Evolutionary conservation across 345 rosid genomes (phyloP).

Genomic region (Turritis glabra): DNA sequence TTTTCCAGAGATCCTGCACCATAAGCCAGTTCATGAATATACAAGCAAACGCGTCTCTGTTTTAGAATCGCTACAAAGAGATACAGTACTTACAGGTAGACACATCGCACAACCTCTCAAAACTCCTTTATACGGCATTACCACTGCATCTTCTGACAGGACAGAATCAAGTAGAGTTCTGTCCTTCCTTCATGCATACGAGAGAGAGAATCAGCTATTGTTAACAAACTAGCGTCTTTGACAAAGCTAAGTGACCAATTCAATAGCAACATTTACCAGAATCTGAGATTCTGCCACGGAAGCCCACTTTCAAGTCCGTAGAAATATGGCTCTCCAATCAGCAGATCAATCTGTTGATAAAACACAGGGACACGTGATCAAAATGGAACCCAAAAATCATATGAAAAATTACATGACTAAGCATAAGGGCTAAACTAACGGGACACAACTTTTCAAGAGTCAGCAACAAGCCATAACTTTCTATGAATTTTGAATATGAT

Average conservation of each 20-base stretch:
- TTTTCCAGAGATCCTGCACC: conserved; percentile 81
- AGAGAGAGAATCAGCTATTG: conserved; percentile 14
- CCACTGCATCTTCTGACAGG: conserved; percentile 58
- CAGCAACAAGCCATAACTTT: not conserved
- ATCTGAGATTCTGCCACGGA: conserved; percentile 93
- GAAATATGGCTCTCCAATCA: conserved; percentile 88
- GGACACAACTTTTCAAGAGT: conserved; percentile 14
- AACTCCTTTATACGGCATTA: conserved; percentile 81
- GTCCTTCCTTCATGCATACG: conserved; percentile 61
- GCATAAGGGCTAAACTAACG: not conserved
- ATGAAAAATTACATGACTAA: not conserved
- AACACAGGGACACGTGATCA: not conserved
- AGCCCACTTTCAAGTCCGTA: conserved; percentile 73
- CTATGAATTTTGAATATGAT: not conserved
- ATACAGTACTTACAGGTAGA: conserved; percentile 66
- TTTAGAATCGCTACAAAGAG: conserved; percentile 1
- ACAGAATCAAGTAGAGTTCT: conserved; percentile 65
- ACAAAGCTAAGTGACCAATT: conserved; percentile 6
- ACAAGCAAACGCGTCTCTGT: not conserved
- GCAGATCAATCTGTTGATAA: conserved; percentile 65
- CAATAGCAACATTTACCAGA: conserved; percentile 59
- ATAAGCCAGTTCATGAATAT: conserved; percentile 2
- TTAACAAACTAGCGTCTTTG: conserved; percentile 14
- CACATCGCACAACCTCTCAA: conserved; percentile 84
- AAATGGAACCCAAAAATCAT: not conserved